Conservation (phyloP, 169 alveolate genomes). For the Plasmodium fragile region DNA sequence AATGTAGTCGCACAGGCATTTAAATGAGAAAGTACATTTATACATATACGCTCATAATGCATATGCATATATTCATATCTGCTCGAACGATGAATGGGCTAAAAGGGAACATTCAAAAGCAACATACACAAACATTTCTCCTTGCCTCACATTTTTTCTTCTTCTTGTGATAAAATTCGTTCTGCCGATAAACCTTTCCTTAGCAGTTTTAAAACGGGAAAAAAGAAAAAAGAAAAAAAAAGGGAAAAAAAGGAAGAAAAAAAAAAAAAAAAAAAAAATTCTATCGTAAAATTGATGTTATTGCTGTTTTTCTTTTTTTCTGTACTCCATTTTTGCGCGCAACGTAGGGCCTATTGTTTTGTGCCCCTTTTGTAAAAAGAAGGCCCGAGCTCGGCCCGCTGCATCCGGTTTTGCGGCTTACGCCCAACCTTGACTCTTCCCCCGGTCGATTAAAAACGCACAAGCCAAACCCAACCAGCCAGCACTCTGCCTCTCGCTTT, state of each 20-base stretch:
- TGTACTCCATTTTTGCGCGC: background rate
- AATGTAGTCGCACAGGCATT: background rate
- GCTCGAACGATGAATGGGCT: background rate
- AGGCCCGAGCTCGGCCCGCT: background rate
- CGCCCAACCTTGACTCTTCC: background rate
- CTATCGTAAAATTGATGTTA: background rate
- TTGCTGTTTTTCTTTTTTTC: background rate
- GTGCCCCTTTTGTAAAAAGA: background rate
- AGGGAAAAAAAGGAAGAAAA: background rate
- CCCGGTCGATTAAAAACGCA: background rate
- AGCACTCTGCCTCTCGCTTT: background rate
- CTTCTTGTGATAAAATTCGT: background rate
- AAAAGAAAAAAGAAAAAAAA: background rate
- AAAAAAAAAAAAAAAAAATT: too few species aligned
- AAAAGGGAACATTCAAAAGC: conserved; percentile 1
- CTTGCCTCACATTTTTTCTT: background rate
- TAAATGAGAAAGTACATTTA: background rate
- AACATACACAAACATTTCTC: background rate
- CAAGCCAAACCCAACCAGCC: background rate
- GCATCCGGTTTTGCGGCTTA: background rate
- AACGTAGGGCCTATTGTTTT: background rate
- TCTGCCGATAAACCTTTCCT: background rate
- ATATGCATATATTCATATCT: background rate
- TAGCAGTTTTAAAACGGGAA: background rate
- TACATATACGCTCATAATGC: background rate